Evolutionary conservation across 2,329 filamentous ascomycete species (phyloP).

Genomic region (Graphilbum fragrans): DNA sequence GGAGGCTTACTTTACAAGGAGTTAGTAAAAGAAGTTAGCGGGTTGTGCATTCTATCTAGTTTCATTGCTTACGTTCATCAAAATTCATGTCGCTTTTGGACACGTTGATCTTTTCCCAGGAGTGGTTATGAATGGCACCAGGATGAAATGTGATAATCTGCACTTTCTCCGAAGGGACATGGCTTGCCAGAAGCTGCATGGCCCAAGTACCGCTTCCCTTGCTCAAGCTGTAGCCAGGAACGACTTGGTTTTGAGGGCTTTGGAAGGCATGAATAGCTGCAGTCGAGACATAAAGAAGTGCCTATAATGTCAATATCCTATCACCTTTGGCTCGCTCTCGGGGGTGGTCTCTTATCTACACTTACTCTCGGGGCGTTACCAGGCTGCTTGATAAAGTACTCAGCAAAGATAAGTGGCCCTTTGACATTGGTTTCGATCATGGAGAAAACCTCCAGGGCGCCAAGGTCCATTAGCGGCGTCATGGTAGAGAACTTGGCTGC

Average conservation of each 20-base stretch:
- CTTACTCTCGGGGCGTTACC: background rate
- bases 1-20: slow-evolving; percentile 2
- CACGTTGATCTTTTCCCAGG: background rate
- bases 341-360: background rate
- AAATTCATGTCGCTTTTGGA: slow-evolving; percentile 4
- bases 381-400: slow-evolving; percentile 10
- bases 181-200: slow-evolving; percentile 11
- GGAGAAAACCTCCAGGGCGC: slow-evolving; percentile 8
- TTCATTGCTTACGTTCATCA: slow-evolving; percentile 1
- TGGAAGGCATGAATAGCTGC: slow-evolving; percentile 7
- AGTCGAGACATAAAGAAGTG: slow-evolving; percentile 6
- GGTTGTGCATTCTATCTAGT: background rate
- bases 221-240: slow-evolving; percentile 11
- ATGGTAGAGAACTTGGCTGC: slow-evolving; percentile 9
- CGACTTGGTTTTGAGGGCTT: slow-evolving; percentile 11
- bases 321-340: background rate
- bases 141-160: slow-evolving; percentile 15
- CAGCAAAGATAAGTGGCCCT: slow-evolving; percentile 7
- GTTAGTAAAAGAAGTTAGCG: background rate
- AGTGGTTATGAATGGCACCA: slow-evolving; percentile 8
- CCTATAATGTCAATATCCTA: too few species aligned
- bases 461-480: slow-evolving; percentile 6
- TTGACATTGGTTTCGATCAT: slow-evolving; percentile 11
- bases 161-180: slow-evolving; percentile 8
- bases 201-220: slow-evolving; percentile 11